Base-by-base conservation (phyloP, 805 yeast species). In the Wickerhamiella qilinensis region DNA sequence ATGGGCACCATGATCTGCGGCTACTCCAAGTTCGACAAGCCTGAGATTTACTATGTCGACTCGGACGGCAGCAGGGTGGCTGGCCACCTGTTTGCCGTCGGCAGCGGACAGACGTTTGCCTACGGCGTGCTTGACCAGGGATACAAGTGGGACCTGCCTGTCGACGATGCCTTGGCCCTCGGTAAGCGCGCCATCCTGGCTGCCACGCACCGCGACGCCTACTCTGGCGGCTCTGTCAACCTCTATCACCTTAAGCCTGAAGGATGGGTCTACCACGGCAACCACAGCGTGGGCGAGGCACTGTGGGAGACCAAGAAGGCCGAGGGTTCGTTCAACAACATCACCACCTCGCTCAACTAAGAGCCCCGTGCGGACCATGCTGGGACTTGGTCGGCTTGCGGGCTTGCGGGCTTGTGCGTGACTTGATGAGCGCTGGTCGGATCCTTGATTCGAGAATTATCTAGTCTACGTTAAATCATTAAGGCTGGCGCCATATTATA, bases 1-100 rank as follows among this genome's bases (percentile, higher is more conserved):
- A 91, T 91, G 98, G 98, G 98, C 59, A 91, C 98, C 3, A 91
- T 91, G 98, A 70, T 91, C 49, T 91, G 97, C 68, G 98, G 98
- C 19, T 83, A 79, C 61, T 88, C 97, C 19, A 77, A 82, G 55
- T 81, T 83, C 52, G 96, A 86, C 57, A 94, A 94, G 15, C 97
- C 98, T 36, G 75, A 95, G 20, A 79, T 91, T 39, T 91, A 77
- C 63, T 91, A 91, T 52, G 97, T 91, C 29, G 98, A 91, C 62
- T 81, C 94, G 20, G 98, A 91, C 56, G 98, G 98, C 38, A 80
- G 96, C 3, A 75, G 98, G 62, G 67, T 91, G 54, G 77, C 83
- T 57, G 98, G 98, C 40, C 94, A 88, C 55, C 51, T 86, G 46
- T 91, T 91, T 62, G 84, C 95, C 67, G 98, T 91, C 24, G 98